phyloP scores from a whole-genome alignment of 2,329 filamentous ascomycete species.

The Colletotrichum tofieldiae region DNA sequence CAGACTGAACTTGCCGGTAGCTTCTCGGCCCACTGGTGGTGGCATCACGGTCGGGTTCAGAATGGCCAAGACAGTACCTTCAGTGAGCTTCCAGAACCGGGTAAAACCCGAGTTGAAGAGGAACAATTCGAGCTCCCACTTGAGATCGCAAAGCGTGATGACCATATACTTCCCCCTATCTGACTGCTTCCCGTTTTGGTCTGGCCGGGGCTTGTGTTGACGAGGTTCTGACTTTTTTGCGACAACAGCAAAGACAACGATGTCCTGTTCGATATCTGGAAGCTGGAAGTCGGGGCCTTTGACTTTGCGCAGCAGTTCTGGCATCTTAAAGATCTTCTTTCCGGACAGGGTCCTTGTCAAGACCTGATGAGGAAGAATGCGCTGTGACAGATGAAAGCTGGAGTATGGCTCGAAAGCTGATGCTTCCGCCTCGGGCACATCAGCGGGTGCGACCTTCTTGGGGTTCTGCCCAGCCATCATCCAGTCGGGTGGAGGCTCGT shows the following conservation, averaged over 20 bases:
- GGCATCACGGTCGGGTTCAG: conserved; percentile 94
- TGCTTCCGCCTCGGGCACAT: conserved; percentile 63
- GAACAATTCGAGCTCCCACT: conserved; percentile 92
- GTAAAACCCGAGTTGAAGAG: conserved; percentile 93
- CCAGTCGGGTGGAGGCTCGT: conserved; percentile 37
- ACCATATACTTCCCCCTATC: conserved; percentile 92
- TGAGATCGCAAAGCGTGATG: conserved; percentile 87
- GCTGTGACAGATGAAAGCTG: conserved; percentile 84
- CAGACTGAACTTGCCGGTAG: conserved; percentile 88
- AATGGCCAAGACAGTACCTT: conserved; percentile 93
- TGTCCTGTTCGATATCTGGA: conserved; percentile 87
- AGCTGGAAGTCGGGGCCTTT: conserved; percentile 87
- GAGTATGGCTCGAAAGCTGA: conserved; percentile 90
- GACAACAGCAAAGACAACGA: conserved; percentile 90
- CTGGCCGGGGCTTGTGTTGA: conserved; percentile 64
- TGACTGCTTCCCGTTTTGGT: conserved; percentile 63
- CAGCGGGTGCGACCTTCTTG: conserved; percentile 50
- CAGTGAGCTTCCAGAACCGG: conserved; percentile 92
- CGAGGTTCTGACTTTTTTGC: conserved; percentile 90
- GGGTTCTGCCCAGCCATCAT: conserved; percentile 33
- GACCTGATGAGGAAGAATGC: conserved; percentile 85
- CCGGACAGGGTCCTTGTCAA: conserved; percentile 83
- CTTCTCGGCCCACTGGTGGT: conserved; percentile 80
- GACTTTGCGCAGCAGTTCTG: conserved; percentile 84
- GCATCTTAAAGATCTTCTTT: conserved; percentile 84